Base-by-base conservation (phyloP, 208 protist genomes). In the Phytomonas sp. region DNA sequence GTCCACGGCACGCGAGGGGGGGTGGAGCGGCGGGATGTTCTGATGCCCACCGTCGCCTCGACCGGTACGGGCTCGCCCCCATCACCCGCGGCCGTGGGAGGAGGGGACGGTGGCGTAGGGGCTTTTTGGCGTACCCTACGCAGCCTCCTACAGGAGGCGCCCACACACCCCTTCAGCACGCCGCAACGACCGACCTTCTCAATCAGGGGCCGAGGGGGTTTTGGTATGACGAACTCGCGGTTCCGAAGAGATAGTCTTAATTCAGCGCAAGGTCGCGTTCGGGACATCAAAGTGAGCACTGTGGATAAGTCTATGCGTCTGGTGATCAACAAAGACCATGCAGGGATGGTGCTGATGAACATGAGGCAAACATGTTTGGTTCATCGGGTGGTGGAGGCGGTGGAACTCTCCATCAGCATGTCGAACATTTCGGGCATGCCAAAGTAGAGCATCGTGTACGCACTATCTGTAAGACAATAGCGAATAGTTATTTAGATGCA, bases 361-460 rank as follows among this genome's bases (percentile, higher is more conserved):
- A 66, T 80, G 30, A 67, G 73, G 67, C 75, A 40, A 4, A 60
- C 75, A 37, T 80, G 75, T 70, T 60, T 80, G 20, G 71, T 80
- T 67, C 75, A 80, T 61, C 60, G 29, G 34, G 75, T 80, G 0
- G 71, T 80, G 26, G 71, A 80, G 30, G 40, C 40, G 13, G 40
- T 51, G 40, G 13, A 51, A 15, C 20, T 3, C 20, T 51, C 4
- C 13, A 51, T 20, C 40, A 23, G 4, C 4, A 51, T 51, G 13
- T 23, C 13, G 2, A 51, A 51, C 13, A 15, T 15, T 23, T 51
- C 40, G 13, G 40, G 40, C 40, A 51, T 17, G 20, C 40, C 4
- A 51, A 51, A 3, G 13, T 23, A 51, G 40, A 17, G 20, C 13
- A 51, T 51, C 13, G 20, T 51, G 9, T 2, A 15, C 13, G 1